phyloP scores from a whole-genome alignment of 169 alveolate genomes.

The Eimeria maxima region DNA sequence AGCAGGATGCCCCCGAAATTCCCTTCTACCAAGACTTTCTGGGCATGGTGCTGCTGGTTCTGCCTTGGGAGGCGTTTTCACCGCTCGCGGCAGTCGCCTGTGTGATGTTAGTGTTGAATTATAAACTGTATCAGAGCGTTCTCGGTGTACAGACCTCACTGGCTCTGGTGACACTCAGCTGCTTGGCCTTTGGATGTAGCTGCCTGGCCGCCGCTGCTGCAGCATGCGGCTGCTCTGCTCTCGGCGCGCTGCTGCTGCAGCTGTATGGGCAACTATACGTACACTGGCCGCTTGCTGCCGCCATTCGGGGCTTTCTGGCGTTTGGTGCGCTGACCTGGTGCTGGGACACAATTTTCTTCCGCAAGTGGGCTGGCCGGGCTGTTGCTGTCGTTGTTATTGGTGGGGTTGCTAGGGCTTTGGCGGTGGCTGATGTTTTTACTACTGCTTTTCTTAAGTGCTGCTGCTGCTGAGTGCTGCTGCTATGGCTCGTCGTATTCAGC shows the following conservation, averaged over 20 bases:
- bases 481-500: background rate
- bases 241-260: conserved; percentile 49
- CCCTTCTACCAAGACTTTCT: conserved; percentile 46
- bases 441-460: background rate
- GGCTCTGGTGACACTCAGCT: background rate
- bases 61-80: background rate
- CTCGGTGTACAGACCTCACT: conserved; percentile 35
- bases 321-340: conserved; percentile 48
- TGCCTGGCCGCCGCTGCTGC: conserved; percentile 52
- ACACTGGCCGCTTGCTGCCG: conserved; percentile 58
- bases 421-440: background rate
- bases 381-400: background rate
- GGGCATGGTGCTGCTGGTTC: background rate
- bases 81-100: background rate
- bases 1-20: background rate
- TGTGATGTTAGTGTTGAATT: background rate
- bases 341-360: conserved; percentile 19
- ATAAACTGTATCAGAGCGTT: background rate
- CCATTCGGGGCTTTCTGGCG: background rate
- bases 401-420: background rate
- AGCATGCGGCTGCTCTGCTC: conserved; percentile 23
- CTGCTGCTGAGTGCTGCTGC: background rate
- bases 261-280: conserved; percentile 18
- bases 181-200: conserved; percentile 42
- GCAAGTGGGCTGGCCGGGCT: background rate